Base-by-base conservation (phyloP, 352 stramenopile species). In the Plasmopara muralis region DNA sequence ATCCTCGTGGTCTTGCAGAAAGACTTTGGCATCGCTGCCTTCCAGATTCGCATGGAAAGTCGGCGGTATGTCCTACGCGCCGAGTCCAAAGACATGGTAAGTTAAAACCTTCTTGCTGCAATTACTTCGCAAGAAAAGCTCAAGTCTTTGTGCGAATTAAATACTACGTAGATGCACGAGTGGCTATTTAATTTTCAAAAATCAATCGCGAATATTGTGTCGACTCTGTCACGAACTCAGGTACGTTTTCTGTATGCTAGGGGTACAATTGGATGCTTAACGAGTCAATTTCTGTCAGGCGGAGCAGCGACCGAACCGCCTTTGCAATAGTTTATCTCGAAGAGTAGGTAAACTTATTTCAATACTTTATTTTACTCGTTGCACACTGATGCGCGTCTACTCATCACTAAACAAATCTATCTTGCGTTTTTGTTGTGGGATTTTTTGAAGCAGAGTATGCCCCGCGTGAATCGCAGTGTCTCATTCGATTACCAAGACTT, bases 151-250 rank as follows among this genome's bases (percentile, higher is more conserved):
- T 53, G 20, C 4, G 13, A 2, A 16, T 15, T 29, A 9, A 35
- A 35, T 35, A 12, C 31, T 18, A 18, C 39, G n/a, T 57, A 91
- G 83, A 93, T 93, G 83, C 80, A 91, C 50, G 77, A 91, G 52
- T 93, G 83, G 83, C 62, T 93, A 25, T 93, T 93, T 66, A 89
- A 91, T 35, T 93, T 93, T 62, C 83, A 93, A 49, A 85, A 88
- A 68, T 93, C 80, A 42, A 93, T 93, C 38, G 83, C 83, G 12
- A 93, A 84, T 57, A 89, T 93, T 40, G 77, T 93, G 18, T 88
- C 76, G 5, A 67, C 83, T 29, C 57, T 93, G 20, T 78, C 83
- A 42, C 77, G 81, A 52, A 73, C 69, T 39, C 79, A 89, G 60
- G 75, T 77, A 64, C 50, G 16, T 16, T 18, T 41, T 30, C 31